phyloP scores from a whole-genome alignment of 2,329 filamentous ascomycete genomes.

The Sphaerulina musiva region DNA sequence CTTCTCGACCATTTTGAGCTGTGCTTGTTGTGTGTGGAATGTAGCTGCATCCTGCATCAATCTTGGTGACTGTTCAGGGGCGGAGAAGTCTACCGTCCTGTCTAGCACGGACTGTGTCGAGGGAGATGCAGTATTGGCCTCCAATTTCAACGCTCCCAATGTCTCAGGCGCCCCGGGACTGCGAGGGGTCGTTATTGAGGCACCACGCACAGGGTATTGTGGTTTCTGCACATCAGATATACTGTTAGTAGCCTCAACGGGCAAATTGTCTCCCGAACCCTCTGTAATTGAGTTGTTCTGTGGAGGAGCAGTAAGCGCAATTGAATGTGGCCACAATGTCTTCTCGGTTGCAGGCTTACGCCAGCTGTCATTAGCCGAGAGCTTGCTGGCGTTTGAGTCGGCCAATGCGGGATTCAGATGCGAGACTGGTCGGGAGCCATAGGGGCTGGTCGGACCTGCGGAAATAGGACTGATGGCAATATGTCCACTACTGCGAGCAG shows the following conservation, averaged over 20 bases:
- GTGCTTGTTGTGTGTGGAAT: slow-evolving; percentile 8
- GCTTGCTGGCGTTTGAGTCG: slow-evolving; percentile 7
- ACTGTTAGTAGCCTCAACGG: slow-evolving; percentile 5
- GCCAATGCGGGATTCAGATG: slow-evolving; percentile 12
- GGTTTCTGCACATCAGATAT: slow-evolving; percentile 3
- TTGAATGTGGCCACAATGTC: slow-evolving; percentile 13
- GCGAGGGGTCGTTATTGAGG: slow-evolving; percentile 7
- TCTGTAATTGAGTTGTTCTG: slow-evolving; percentile 18
- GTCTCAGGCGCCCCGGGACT: not conserved
- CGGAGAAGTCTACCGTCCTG: slow-evolving; percentile 10
- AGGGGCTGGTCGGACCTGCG: slow-evolving; percentile 10
- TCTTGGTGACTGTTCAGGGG: slow-evolving; percentile 20
- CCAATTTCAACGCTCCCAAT: not conserved
- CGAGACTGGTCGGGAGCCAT: slow-evolving; percentile 17
- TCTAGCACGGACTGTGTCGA: slow-evolving; percentile 3
- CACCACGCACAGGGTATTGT: slow-evolving; percentile 7
- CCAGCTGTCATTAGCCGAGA: not conserved
- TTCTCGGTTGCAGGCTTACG: slow-evolving; percentile 3
- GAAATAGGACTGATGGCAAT: slow-evolving; percentile 17
- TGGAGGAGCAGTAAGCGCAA: slow-evolving; percentile 17
- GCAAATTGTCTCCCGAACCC: slow-evolving; percentile 16
- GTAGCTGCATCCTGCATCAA: slow-evolving; percentile 10
- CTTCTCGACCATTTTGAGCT: slow-evolving; percentile 28
- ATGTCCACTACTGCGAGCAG: slow-evolving; percentile 13
- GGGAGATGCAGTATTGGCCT: not conserved